These are phyloP conservation scores for Thelonectria blattea DNA, from an alignment of 2,329 filamentous ascomycete species.

Conservation along the genomic window DNA sequence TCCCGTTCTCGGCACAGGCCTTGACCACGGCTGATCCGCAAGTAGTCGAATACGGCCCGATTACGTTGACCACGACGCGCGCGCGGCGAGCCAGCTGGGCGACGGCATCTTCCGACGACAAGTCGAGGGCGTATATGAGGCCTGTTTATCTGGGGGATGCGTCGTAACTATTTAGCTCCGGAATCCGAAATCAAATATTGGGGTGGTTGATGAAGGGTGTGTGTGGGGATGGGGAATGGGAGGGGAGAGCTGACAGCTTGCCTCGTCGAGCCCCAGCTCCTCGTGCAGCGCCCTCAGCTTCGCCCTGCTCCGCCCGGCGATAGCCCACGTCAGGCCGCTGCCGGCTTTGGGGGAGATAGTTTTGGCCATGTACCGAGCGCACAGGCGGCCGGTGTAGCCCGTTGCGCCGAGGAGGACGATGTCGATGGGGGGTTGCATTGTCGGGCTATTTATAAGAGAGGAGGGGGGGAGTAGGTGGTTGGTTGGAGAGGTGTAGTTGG, in stretches of 20 bases:
- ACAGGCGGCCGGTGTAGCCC: constrained; percentile 81
- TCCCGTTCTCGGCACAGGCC: constrained; percentile 30
- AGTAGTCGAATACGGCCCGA: constrained; percentile 25
- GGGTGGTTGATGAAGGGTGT: too few species aligned
- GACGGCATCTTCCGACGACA: constrained; percentile 1
- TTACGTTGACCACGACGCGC: constrained; percentile 17
- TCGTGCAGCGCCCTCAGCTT: constrained; percentile 73
- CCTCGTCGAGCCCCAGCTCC: constrained; percentile 2
- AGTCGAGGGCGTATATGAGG: constrained; percentile 5
- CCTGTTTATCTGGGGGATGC: background rate
- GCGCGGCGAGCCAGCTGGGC: background rate
- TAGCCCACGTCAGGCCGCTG: constrained; percentile 78
- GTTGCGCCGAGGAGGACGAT: constrained; percentile 62
- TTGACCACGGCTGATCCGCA: constrained; percentile 27
- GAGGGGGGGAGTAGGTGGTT: too few species aligned
- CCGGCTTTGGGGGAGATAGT: constrained; percentile 56
- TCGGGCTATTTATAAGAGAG: too few species aligned
- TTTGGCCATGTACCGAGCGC: constrained; percentile 73
- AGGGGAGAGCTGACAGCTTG: constrained; percentile 11
- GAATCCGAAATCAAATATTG: too few species aligned
- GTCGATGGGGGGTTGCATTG: constrained; percentile 18
- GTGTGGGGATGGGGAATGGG: too few species aligned
- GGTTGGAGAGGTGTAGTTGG: too few species aligned
- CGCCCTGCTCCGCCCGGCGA: constrained; percentile 76
- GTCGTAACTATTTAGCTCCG: too few species aligned